phyloP scores from a whole-genome alignment of 768 basidiomycete genomes.

The Panellus pusillus region DNA sequence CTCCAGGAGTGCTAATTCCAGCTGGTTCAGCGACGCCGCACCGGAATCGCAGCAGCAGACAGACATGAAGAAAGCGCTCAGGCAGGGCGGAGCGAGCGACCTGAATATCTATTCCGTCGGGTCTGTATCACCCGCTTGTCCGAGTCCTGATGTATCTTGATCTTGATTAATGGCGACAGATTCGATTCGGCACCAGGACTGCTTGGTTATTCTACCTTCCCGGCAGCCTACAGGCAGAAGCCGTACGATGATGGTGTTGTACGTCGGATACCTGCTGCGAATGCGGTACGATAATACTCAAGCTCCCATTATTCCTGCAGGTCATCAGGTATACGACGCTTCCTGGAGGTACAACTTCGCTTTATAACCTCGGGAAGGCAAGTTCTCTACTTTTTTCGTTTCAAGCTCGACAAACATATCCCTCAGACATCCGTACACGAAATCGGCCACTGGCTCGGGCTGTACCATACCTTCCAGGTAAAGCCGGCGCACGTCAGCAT shows the following conservation, averaged over 20 bases:
- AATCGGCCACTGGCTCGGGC: constrained; percentile 61
- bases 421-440: constrained; percentile 53
- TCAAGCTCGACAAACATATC: not conserved
- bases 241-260: constrained; percentile 50
- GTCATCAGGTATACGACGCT: constrained; percentile 40
- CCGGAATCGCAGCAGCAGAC: constrained; percentile 38
- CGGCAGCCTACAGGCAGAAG: constrained; percentile 36
- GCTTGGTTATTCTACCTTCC: constrained; percentile 58
- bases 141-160: not conserved
- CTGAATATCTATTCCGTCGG: constrained; percentile 57
- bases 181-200: constrained; percentile 43
- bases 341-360: constrained; percentile 41
- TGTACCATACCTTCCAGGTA: constrained; percentile 61
- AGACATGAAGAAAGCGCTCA: constrained; percentile 48
- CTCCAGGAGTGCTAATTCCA: constrained; percentile 42
- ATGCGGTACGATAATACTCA: too few relatives aligned
- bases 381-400: not conserved
- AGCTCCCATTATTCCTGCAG: not conserved
- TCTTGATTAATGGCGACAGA: constrained; percentile 17
- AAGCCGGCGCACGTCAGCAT: constrained; percentile 20
- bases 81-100: constrained; percentile 37
- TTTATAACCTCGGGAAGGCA: constrained; percentile 45
- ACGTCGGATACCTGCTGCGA: not conserved
- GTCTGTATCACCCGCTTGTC: constrained; percentile 25
- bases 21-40: constrained; percentile 49